Evolutionary conservation across 2,329 filamentous ascomycete genomes (phyloP).

Genomic region (Penicillium brevicompactum): DNA sequence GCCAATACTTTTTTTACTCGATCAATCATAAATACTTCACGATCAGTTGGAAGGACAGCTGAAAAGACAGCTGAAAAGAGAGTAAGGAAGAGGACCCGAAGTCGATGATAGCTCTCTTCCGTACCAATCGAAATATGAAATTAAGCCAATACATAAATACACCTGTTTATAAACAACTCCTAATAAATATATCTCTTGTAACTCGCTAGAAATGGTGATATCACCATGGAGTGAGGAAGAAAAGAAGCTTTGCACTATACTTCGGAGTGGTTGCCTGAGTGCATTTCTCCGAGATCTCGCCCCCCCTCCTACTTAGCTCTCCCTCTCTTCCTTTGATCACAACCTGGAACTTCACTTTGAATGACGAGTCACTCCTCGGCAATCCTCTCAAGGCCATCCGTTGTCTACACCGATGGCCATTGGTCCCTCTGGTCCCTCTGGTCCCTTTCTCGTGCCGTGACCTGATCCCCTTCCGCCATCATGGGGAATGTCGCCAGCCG

Average conservation of each 20-base stretch:
- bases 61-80: no score
- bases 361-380: slow-evolving; percentile 27
- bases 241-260: slow-evolving; percentile 3
- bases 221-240: background rate
- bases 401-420: slow-evolving; percentile 34
- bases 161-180: no score
- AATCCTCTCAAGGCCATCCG: slow-evolving; percentile 20
- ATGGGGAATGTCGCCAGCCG: slow-evolving; percentile 95
- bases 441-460: slow-evolving; percentile 31
- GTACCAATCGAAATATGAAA: no score
- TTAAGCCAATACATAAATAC: no score
- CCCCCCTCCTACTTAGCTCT: slow-evolving; percentile 15
- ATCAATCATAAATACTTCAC: no score
- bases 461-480: slow-evolving; percentile 42
- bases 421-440: slow-evolving; percentile 27
- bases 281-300: slow-evolving; percentile 15
- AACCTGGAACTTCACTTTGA: slow-evolving; percentile 10
- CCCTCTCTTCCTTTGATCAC: slow-evolving; percentile 9
- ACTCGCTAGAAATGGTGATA: no score
- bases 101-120: no score
- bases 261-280: slow-evolving; percentile 8
- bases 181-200: no score
- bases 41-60: no score
- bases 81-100: no score
- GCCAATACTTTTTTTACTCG: no score